phyloP scores from a whole-genome alignment of 805 yeast genomes.

The Candida awuae region DNA sequence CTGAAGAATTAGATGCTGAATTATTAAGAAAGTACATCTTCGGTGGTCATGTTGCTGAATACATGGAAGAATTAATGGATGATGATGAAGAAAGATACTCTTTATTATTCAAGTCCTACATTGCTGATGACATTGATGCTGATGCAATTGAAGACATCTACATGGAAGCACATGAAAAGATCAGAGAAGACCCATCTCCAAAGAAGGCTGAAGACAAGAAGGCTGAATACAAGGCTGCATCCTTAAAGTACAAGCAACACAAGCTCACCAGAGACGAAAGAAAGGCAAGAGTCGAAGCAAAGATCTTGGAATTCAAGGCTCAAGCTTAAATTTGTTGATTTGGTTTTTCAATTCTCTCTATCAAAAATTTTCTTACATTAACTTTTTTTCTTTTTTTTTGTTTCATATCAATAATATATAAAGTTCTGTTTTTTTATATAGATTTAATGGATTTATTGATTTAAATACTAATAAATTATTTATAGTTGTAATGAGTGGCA shows the following conservation, averaged over 20 bases:
- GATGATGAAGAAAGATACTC: conserved; percentile 99
- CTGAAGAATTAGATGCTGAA: conserved; percentile 97
- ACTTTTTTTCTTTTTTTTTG: background rate
- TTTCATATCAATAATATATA: too few relatives aligned
- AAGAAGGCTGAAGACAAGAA: conserved; percentile 87
- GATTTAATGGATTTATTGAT: too few relatives aligned
- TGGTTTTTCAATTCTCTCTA: background rate
- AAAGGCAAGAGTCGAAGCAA: conserved; percentile 79
- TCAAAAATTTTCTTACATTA: background rate
- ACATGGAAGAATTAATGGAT: conserved; percentile 99
- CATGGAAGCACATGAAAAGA: conserved; percentile 87
- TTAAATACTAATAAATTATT: too few relatives aligned
- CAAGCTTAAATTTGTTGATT: conserved; percentile 23
- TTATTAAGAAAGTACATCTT: conserved; percentile 96
- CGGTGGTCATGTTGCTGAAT: conserved; percentile 99
- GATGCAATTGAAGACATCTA: conserved; percentile 94
- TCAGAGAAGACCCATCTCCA: conserved; percentile 93
- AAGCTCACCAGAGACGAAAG: conserved; percentile 91
- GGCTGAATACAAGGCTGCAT: conserved; percentile 96
- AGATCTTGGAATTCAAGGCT: conserved; percentile 86
- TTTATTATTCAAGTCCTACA: conserved; percentile 91
- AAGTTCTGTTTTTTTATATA: too few relatives aligned
- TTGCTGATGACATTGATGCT: conserved; percentile 95
- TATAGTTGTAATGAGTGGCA: too few relatives aligned
- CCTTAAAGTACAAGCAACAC: conserved; percentile 82